phyloP scores from a whole-genome alignment of 352 stramenopile genomes.

The Phytophthora chlamydospora region DNA sequence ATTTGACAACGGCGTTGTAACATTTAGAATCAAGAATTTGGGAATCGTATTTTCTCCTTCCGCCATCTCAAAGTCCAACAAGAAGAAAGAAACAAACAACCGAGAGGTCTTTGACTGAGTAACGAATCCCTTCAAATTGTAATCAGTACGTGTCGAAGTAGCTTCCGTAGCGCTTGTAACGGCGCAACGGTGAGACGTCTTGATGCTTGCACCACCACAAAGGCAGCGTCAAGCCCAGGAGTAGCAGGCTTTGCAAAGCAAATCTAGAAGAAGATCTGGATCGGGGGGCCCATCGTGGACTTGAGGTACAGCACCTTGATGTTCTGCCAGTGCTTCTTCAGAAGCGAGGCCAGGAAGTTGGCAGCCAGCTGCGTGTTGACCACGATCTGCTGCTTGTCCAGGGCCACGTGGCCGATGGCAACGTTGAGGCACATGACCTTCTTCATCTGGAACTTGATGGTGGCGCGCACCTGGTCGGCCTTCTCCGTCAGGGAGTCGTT shows the following conservation, averaged over 20 bases:
- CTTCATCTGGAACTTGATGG: conserved; percentile 99
- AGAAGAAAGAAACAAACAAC: no score
- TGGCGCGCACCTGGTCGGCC: conserved; percentile 97
- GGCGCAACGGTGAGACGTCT: conserved; percentile 40
- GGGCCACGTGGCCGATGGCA: conserved; percentile 96
- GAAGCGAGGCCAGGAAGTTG: conserved; percentile 99
- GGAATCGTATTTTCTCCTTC: no score
- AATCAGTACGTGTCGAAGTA: conserved; percentile 45
- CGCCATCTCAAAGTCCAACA: no score
- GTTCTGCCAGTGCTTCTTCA: conserved; percentile 99
- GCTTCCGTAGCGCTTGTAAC: conserved; percentile 33
- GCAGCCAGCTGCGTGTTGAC: conserved; percentile 98
- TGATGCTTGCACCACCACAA: conserved; percentile 1
- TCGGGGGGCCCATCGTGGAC: conserved; percentile 97
- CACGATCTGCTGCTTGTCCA: conserved; percentile 95
- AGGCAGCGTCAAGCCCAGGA: conserved; percentile 4
- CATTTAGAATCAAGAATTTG: no score
- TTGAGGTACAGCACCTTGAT: conserved; percentile 99
- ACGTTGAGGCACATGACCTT: conserved; percentile 99
- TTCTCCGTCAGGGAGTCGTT: conserved; percentile 98
- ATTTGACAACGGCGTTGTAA: no score
- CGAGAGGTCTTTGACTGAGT: conserved; percentile 15
- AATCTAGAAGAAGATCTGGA: conserved; percentile 99
- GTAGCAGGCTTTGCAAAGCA: not conserved
- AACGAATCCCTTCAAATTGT: conserved; percentile 57